Conservation (phyloP, 441 rosid genomes). For the Breynia disticha region DNA sequence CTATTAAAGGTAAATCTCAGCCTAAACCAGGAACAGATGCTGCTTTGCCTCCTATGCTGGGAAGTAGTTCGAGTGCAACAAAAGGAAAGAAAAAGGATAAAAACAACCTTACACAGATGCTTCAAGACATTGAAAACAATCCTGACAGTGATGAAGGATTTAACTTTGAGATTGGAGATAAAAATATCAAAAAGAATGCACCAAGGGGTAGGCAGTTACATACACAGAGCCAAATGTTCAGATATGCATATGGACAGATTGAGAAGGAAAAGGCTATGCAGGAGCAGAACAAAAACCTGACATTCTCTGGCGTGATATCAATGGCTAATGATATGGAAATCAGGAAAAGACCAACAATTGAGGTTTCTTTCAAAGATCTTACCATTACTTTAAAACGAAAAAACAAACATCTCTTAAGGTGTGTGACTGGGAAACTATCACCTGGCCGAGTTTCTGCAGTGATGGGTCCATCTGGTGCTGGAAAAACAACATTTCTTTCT, state of each 20-base stretch:
- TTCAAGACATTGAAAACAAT: slow-evolving; percentile 63
- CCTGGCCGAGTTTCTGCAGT: slow-evolving; percentile 96
- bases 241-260: slow-evolving; percentile 88
- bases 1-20: slow-evolving; percentile 29
- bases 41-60: slow-evolving; percentile 37
- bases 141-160: slow-evolving; percentile 62
- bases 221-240: slow-evolving; percentile 91
- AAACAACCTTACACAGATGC: slow-evolving; percentile 62
- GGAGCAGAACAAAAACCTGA: slow-evolving; percentile 72
- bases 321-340: slow-evolving; percentile 70
- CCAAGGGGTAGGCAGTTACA: slow-evolving; percentile 77
- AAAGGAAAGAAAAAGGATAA: slow-evolving; percentile 52
- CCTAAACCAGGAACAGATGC: slow-evolving; percentile 49
- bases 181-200: slow-evolving; percentile 49
- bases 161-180: slow-evolving; percentile 63
- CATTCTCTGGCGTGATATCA: slow-evolving; percentile 82
- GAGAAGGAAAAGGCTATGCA: slow-evolving; percentile 94
- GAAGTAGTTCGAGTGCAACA: slow-evolving; percentile 19
- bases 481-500: slow-evolving; percentile 92
- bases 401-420: slow-evolving; percentile 75
- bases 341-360: slow-evolving; percentile 58
- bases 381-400: slow-evolving; percentile 68
- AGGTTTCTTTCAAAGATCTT: slow-evolving; percentile 77
- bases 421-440: slow-evolving; percentile 77
- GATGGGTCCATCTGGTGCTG: slow-evolving; percentile 99